Conservation (phyloP, 345 rosid genomes). For the Pugionium dolabratum region DNA sequence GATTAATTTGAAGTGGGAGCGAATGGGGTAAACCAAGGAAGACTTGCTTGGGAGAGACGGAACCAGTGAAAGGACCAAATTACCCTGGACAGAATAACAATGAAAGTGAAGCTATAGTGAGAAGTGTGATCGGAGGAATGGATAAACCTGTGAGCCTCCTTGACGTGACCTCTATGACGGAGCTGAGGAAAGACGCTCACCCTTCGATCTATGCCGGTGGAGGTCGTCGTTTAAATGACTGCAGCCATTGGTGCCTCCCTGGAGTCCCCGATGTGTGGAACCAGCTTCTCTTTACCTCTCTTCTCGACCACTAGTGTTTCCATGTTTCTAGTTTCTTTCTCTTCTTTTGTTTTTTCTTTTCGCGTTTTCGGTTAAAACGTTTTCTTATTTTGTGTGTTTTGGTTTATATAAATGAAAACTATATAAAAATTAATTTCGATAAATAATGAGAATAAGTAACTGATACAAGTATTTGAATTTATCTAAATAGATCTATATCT, state of each 20-base stretch:
- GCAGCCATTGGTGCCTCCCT: slow-evolving; percentile 85
- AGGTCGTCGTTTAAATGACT: slow-evolving; percentile 40
- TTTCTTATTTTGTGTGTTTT: no score
- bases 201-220: slow-evolving; percentile 53
- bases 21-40: slow-evolving; percentile 50
- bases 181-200: slow-evolving; percentile 69
- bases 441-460: no score
- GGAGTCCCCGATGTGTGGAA: slow-evolving; percentile 84
- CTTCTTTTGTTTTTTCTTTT: no score
- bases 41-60: slow-evolving; percentile 52
- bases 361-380: no score
- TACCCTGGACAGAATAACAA: slow-evolving; percentile 38
- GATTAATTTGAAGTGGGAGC: slow-evolving; percentile 29
- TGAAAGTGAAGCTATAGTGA: slow-evolving; percentile 46
- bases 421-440: no score
- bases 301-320: slow-evolving; percentile 1
- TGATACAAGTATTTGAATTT: no score
- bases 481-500: no score
- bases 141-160: slow-evolving; percentile 50
- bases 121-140: slow-evolving; percentile 47
- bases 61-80: slow-evolving; percentile 50
- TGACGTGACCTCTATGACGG: slow-evolving; percentile 57
- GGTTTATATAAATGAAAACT: no score
- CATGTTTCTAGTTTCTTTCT: no score
- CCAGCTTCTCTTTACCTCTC: slow-evolving; percentile 52